Conservation (phyloP, 805 yeast genomes). For the Lachancea sp. region DNA sequence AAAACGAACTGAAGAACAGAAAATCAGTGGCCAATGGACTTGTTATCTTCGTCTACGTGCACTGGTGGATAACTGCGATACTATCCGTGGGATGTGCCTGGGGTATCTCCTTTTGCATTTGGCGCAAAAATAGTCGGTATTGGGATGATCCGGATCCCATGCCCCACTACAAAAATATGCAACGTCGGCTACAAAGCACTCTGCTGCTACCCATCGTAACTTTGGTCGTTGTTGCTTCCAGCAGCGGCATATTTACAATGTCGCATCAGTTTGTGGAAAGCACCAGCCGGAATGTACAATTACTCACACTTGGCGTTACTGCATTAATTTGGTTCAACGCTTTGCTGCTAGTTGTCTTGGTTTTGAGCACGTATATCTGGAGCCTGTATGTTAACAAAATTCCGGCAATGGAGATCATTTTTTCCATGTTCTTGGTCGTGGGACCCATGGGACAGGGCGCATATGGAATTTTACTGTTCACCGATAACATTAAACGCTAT, state of each 20-base stretch:
- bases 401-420: slow-evolving; percentile 49
- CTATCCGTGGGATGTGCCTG: slow-evolving; percentile 55
- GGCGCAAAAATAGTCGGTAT: slow-evolving; percentile 26
- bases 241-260: slow-evolving; percentile 50
- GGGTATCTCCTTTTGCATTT: slow-evolving; percentile 50
- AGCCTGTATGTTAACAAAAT: slow-evolving; percentile 51
- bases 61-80: slow-evolving; percentile 69
- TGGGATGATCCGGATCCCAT: slow-evolving; percentile 16
- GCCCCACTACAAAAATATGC: slow-evolving; percentile 19
- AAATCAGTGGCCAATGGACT: slow-evolving; percentile 31
- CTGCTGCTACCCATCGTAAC: slow-evolving; percentile 74
- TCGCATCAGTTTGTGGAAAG: slow-evolving; percentile 38
- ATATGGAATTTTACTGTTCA: slow-evolving; percentile 54
- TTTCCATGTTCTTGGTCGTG: slow-evolving; percentile 68
- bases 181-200: slow-evolving; percentile 45
- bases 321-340: slow-evolving; percentile 68
- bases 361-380: slow-evolving; percentile 53
- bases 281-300: slow-evolving; percentile 35
- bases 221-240: slow-evolving; percentile 64
- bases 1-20: slow-evolving; percentile 14
- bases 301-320: slow-evolving; percentile 48
- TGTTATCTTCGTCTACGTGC: slow-evolving; percentile 45
- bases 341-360: slow-evolving; percentile 48
- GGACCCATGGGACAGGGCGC: slow-evolving; percentile 88
- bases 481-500: slow-evolving; percentile 36